Conservation (phyloP, 352 stramenopile species). For the Saprolegnia diclina region DNA sequence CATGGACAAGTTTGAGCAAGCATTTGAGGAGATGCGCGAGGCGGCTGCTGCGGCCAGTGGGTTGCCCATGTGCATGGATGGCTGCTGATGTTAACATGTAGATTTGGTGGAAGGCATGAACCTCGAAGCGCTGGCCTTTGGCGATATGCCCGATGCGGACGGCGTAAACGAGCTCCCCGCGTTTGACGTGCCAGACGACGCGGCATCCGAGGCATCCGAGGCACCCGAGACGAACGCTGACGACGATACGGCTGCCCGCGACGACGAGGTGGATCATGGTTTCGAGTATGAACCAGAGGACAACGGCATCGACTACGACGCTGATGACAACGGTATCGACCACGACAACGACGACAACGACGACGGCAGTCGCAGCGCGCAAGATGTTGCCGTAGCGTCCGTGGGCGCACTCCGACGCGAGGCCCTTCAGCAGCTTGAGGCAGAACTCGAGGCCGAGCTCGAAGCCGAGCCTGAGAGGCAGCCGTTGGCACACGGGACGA, state of each 20-base stretch:
- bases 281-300: background rate
- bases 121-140: background rate
- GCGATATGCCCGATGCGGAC: background rate
- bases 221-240: background rate
- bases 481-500: background rate
- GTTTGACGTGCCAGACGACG: slow-evolving; percentile 1
- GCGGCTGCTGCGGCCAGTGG: too few species aligned
- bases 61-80: background rate
- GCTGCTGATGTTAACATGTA: background rate
- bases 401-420: background rate
- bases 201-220: background rate
- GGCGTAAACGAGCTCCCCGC: background rate
- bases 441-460: slow-evolving; percentile 2
- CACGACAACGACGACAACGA: slow-evolving; percentile 2
- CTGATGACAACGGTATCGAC: background rate
- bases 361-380: background rate
- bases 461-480: background rate
- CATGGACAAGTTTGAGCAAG: slow-evolving; percentile 5
- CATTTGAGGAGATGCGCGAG: background rate
- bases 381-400: background rate
- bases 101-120: background rate
- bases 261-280: background rate
- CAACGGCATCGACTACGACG: background rate
- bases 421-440: background rate
- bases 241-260: background rate